Percentiles rank a stretch among this genome's conserved stretches.
Evolutionary conservation across 2,329 filamentous ascomycete genomes (phyloP).

Genomic region (Aspergillus sp.): DNA sequence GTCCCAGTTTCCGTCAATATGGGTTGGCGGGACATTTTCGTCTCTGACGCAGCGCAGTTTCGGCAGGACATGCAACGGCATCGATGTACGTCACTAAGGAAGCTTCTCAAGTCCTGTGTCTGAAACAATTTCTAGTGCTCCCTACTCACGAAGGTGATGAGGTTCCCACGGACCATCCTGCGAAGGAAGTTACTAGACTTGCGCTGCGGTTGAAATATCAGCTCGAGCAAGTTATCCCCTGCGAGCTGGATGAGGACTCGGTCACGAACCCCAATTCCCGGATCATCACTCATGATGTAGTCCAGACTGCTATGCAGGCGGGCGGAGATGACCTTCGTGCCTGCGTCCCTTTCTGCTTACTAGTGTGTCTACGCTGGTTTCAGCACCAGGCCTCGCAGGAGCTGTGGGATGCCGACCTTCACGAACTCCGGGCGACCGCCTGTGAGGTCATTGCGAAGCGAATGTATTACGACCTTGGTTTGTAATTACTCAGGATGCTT

Average conservation of each 20-base stretch:
- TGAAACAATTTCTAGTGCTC: slow-evolving; percentile 37
- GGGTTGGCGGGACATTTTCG: slow-evolving; percentile 41
- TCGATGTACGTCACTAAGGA: slow-evolving; percentile 38
- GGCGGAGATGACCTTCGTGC: slow-evolving; percentile 71
- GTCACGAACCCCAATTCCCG: slow-evolving; percentile 80
- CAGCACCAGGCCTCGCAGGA: slow-evolving; percentile 74
- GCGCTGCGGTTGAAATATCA: slow-evolving; percentile 88
- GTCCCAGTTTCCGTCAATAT: slow-evolving; percentile 23
- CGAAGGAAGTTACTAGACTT: slow-evolving; percentile 81
- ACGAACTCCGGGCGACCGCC: slow-evolving; percentile 73
- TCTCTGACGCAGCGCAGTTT: slow-evolving; percentile 27
- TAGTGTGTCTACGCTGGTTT: slow-evolving; percentile 76
- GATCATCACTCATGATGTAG: slow-evolving; percentile 77
- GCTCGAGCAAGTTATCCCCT: slow-evolving; percentile 84
- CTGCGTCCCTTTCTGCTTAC: slow-evolving; percentile 81
- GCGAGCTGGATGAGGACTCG: slow-evolving; percentile 75
- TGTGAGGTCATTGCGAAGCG: slow-evolving; percentile 91
- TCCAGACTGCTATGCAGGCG: slow-evolving; percentile 78
- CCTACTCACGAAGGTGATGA: slow-evolving; percentile 41
- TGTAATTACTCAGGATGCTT: not conserved
- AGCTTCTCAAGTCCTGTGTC: slow-evolving; percentile 6
- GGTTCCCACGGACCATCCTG: slow-evolving; percentile 64
- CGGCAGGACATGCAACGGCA: slow-evolving; percentile 39
- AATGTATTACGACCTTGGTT: slow-evolving; percentile 38
- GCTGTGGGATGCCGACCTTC: slow-evolving; percentile 88